Percentiles rank a stretch among this genome's conserved stretches.
These are phyloP conservation scores for Talaromyces sp. DNA, from an alignment of 2,329 filamentous ascomycete species.

Conservation along the genomic window DNA sequence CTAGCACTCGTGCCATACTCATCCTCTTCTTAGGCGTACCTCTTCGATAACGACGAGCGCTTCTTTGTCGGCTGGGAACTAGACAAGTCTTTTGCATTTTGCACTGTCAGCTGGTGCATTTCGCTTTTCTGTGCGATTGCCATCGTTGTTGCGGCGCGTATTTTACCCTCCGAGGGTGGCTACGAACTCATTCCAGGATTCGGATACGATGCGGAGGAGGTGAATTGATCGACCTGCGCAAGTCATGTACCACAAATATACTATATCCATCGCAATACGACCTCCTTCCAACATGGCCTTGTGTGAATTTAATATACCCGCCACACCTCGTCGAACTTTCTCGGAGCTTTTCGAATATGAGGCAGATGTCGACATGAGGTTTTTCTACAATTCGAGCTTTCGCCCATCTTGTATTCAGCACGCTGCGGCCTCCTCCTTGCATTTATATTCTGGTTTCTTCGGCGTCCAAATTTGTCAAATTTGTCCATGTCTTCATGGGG, in stretches of 20 bases:
- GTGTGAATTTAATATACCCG: not conserved
- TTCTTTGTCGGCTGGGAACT: slow-evolving; percentile 81
- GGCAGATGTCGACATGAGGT: not conserved
- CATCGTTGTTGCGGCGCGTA: slow-evolving; percentile 63
- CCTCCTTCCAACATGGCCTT: not conserved
- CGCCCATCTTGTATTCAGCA: not conserved
- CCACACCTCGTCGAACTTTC: not conserved
- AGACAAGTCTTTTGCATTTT: slow-evolving; percentile 73
- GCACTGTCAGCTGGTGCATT: slow-evolving; percentile 58
- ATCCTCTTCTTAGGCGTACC: slow-evolving; percentile 62
- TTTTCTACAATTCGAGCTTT: not conserved
- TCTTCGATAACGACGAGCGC: slow-evolving; percentile 76
- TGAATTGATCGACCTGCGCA: not conserved
- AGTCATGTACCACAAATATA: not conserved
- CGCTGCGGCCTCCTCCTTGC: not conserved
- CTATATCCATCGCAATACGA: not conserved
- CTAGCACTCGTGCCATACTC: not conserved
- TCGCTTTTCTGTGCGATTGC: slow-evolving; percentile 53
- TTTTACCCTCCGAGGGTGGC: slow-evolving; percentile 75
- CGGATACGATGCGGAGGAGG: slow-evolving; percentile 24
- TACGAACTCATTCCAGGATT: slow-evolving; percentile 67
- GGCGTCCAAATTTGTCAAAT: not conserved
- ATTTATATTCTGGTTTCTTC: not conserved
- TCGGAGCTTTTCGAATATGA: not conserved
- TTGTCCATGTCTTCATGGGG: not conserved